A percentile compares a stretch with the other conserved stretches of the same genome.
phyloP scores from a whole-genome alignment of 2,329 filamentous ascomycete species.

The Aspergillus tubingensis region DNA sequence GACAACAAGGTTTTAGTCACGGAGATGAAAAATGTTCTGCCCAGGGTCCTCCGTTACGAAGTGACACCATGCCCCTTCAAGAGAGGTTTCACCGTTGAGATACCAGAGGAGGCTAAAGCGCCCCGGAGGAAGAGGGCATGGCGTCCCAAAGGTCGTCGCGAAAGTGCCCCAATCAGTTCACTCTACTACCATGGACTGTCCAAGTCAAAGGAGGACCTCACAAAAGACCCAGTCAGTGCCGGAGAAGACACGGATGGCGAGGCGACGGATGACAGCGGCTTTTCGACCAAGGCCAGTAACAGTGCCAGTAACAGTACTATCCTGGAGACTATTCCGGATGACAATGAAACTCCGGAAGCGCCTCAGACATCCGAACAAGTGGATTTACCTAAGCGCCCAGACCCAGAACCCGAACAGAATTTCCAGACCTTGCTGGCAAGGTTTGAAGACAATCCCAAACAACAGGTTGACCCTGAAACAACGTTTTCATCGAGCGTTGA shows the following conservation, averaged over 20 bases:
- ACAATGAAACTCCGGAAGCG: slow-evolving; percentile 18
- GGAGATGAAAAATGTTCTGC: slow-evolving; percentile 69
- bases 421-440: slow-evolving; percentile 42
- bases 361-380: slow-evolving; percentile 13
- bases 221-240: slow-evolving; percentile 28
- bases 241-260: slow-evolving; percentile 38
- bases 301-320: slow-evolving; percentile 27
- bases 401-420: slow-evolving; percentile 33
- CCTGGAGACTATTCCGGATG: slow-evolving; percentile 27
- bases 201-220: slow-evolving; percentile 18
- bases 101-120: slow-evolving; percentile 68
- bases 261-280: slow-evolving; percentile 34
- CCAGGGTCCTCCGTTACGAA: slow-evolving; percentile 78
- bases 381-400: slow-evolving; percentile 23
- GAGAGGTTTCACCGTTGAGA: slow-evolving; percentile 70
- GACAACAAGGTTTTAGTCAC: slow-evolving; percentile 66
- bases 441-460: slow-evolving; percentile 37
- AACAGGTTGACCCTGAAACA: slow-evolving; percentile 29
- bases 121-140: slow-evolving; percentile 69
- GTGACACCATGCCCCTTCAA: slow-evolving; percentile 85
- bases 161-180: slow-evolving; percentile 26
- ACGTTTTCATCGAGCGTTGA: slow-evolving; percentile 41
- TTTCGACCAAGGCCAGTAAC: slow-evolving; percentile 27
- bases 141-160: slow-evolving; percentile 60
- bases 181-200: slow-evolving; percentile 18